Evolutionary conservation across 2,329 filamentous ascomycete species (phyloP).

Genomic region (Parastagonospora nodorum): DNA sequence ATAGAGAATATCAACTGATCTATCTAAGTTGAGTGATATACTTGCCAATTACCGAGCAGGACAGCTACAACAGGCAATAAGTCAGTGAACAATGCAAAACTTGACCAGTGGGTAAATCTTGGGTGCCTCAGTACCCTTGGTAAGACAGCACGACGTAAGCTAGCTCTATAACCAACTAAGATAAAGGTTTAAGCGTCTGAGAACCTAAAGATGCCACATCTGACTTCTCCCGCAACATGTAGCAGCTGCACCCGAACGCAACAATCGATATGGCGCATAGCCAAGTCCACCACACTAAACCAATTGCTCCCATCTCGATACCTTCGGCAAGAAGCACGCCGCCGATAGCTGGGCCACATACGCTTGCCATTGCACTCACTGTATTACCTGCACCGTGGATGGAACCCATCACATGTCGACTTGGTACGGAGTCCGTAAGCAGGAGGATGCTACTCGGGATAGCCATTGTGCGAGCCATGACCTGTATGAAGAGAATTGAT

Average conservation of each 20-base stretch:
- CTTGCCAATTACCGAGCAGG: too few relatives aligned
- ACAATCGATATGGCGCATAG: constrained; percentile 54
- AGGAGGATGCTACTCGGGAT: constrained; percentile 63
- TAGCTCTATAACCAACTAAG: not conserved
- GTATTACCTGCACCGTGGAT: constrained; percentile 64
- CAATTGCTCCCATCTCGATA: constrained; percentile 60
- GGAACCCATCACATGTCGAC: constrained; percentile 57
- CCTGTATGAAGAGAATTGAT: constrained; percentile 47
- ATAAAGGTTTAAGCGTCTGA: not conserved
- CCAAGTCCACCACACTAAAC: constrained; percentile 62
- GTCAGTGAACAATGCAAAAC: too few relatives aligned
- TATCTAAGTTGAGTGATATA: too few relatives aligned
- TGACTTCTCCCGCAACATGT: constrained; percentile 60
- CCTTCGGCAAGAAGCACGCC: constrained; percentile 64
- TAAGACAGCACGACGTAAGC: not conserved
- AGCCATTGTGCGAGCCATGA: constrained; percentile 54
- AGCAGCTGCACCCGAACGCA: constrained; percentile 58
- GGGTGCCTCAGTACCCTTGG: too few relatives aligned
- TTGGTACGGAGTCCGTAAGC: constrained; percentile 63
- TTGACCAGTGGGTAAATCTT: too few relatives aligned
- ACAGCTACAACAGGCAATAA: too few relatives aligned
- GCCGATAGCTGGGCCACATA: constrained; percentile 62
- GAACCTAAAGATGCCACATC: not conserved
- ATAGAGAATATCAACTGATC: too few relatives aligned
- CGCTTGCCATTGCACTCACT: constrained; percentile 61